phyloP scores from a whole-genome alignment of 148 eudicot genomes.

The Silene uniflora region DNA sequence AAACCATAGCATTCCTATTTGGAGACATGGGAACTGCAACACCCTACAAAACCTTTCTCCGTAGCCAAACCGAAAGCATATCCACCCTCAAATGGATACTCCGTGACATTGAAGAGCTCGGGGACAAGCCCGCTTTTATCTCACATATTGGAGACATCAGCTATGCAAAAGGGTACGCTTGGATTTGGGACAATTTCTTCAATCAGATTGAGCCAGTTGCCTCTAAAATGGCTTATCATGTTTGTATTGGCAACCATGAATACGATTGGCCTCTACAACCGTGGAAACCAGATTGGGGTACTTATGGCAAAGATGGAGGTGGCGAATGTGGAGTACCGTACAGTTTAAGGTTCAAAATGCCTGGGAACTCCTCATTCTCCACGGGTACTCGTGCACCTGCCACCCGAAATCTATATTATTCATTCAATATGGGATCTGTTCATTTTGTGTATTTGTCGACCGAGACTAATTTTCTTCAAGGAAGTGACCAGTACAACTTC shows the following conservation, averaged over 20 bases:
- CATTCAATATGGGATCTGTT: constrained; percentile 65
- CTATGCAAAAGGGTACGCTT: constrained; percentile 84
- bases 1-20: constrained; percentile 77
- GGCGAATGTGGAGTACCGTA: constrained; percentile 99
- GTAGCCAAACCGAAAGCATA: constrained; percentile 78
- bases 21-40: constrained; percentile 99
- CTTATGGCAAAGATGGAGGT: constrained; percentile 79
- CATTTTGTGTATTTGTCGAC: constrained; percentile 91
- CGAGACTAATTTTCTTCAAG: constrained; percentile 80
- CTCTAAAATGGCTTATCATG: constrained; percentile 74
- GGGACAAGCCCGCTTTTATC: constrained; percentile 73
- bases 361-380: constrained; percentile 78
- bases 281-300: constrained; percentile 92
- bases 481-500: constrained; percentile 72
- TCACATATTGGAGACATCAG: constrained; percentile 97
- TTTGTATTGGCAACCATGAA: constrained; percentile 95
- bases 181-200: constrained; percentile 97
- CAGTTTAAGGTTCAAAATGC: constrained; percentile 88
- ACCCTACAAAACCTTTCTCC: constrained; percentile 66
- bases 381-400: constrained; percentile 78
- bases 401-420: constrained; percentile 81
- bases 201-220: constrained; percentile 80
- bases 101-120: constrained; percentile 79
- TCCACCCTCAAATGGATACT: constrained; percentile 86
- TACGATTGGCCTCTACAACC: constrained; percentile 95